Evolutionary conservation across 805 yeast genomes (phyloP), one percentile per base, ranked within the genome.

Genomic region (Lachancea sp.): DNA sequence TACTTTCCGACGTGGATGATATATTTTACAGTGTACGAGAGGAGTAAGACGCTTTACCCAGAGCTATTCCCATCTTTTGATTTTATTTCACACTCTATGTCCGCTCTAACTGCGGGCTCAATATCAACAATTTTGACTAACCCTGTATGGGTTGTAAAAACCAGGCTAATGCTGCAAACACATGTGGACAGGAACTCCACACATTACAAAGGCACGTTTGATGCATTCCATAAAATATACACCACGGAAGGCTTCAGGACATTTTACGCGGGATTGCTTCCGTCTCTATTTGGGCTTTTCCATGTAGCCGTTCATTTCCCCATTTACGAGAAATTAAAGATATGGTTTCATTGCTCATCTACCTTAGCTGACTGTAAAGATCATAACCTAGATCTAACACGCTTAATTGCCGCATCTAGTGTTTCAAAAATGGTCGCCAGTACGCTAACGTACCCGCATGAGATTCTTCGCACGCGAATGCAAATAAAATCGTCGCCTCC

Each of bases 291-390:
- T 52, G 98, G 98, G 0, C 70, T 90, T 23, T 69, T 85, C 29
- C 97, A 90, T 60, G 97, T 90, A 32, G 97, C 97, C 1, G 83
- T 90, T 38, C 97, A 90, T 63, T 90, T 90, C 70, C 97, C 97
- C 22, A 77, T 88, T 8, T 90, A 90, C 60, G 98, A 90, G 56
- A 71, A 77, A 50, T 68, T 90, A 48, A 90, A 90, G 56, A 58
- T 60, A 16, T n/a, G 68, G 23, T 69, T 84, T 21, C 58, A 57
- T 20, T 65, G 68, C 36, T 49, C 54, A 37, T 54, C 51, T 18
- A 28, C 30, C 25, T 20, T 29, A 13, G 39, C 34, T n/a, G 25
- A 34, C 39, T n/a, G 33, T 53, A 40, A 50, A 53, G 45, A 49
- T 30, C 40, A 50, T 45, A 34, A 49, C 32, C 51, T 50, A 34